A percentile compares a stretch with the other conserved stretches of the same genome.
Conservation (phyloP, 805 yeast species). For the Candida lessepsii region DNA sequence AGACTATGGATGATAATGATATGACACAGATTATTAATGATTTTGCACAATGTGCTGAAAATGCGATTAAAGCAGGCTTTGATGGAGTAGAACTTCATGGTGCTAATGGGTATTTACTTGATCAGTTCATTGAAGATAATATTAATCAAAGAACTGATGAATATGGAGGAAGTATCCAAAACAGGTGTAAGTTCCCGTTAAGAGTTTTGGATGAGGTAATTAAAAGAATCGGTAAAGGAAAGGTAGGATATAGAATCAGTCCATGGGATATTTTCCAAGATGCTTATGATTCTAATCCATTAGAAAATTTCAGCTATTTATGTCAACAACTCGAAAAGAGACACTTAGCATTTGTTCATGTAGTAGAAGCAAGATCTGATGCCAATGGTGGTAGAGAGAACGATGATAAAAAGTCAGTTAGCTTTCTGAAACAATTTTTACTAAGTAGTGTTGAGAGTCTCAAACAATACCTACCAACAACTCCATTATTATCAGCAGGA, state of each 20-base stretch:
- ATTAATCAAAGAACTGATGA: slow-evolving; percentile 25
- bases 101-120: slow-evolving; percentile 30
- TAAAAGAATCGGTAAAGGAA: slow-evolving; percentile 18
- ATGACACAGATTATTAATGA: slow-evolving; percentile 20
- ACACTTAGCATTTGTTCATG: slow-evolving; percentile 14
- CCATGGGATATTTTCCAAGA: slow-evolving; percentile 21
- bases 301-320: slow-evolving; percentile 14
- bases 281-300: slow-evolving; percentile 14
- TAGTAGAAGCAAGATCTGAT: slow-evolving; percentile 14
- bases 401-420: slow-evolving; percentile 8
- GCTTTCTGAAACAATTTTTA: not conserved
- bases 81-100: slow-evolving; percentile 27
- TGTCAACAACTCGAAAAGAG: slow-evolving; percentile 16
- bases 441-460: slow-evolving; percentile 6
- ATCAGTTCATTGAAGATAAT: slow-evolving; percentile 21
- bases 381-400: slow-evolving; percentile 18
- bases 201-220: slow-evolving; percentile 22
- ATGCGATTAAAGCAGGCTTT: slow-evolving; percentile 25
- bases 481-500: slow-evolving; percentile 16
- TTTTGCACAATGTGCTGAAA: slow-evolving; percentile 19
- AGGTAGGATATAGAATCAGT: slow-evolving; percentile 19
- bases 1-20: slow-evolving; percentile 16
- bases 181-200: slow-evolving; percentile 21
- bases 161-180: slow-evolving; percentile 28
- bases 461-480: slow-evolving; percentile 5